phyloP scores from a whole-genome alignment of 2,329 filamentous ascomycete genomes.

The Colletotrichum eleusines region DNA sequence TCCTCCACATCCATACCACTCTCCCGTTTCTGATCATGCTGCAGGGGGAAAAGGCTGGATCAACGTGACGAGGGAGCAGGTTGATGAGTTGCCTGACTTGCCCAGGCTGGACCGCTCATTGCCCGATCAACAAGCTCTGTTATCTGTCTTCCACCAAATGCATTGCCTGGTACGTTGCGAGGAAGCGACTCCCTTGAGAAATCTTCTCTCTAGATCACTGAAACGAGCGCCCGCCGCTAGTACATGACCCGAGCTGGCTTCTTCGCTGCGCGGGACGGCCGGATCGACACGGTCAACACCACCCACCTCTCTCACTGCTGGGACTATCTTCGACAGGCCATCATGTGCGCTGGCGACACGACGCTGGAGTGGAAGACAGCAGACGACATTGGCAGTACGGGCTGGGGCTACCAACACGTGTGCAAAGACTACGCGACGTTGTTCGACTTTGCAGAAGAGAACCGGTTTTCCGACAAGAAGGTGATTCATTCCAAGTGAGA shows the following conservation, averaged over 20 bases:
- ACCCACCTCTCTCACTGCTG: constrained; percentile 56
- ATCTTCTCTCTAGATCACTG: no score
- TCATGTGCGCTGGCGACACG: constrained; percentile 60
- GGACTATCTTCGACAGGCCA: constrained; percentile 58
- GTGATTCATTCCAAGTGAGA: background rate
- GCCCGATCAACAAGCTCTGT: no score
- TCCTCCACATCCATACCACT: no score
- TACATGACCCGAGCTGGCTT: background rate
- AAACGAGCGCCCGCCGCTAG: no score
- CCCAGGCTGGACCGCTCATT: no score
- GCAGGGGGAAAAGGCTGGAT: no score
- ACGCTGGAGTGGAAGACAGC: constrained; percentile 54
- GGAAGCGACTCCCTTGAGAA: no score
- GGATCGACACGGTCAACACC: background rate
- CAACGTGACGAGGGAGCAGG: no score
- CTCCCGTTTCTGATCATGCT: no score
- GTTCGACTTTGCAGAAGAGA: constrained; percentile 38
- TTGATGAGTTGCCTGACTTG: no score
- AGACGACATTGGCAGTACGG: constrained; percentile 11
- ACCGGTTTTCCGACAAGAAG: constrained; percentile 21
- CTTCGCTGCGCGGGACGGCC: constrained; percentile 1
- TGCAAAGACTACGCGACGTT: constrained; percentile 49
- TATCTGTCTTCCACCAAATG: no score
- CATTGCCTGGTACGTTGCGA: no score
- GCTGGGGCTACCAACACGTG: constrained; percentile 42